Percentiles rank a stretch among this genome's conserved stretches.
Conservation (phyloP, 2,329 filamentous ascomycete genomes). For the Aspergillus hiratsukae region DNA sequence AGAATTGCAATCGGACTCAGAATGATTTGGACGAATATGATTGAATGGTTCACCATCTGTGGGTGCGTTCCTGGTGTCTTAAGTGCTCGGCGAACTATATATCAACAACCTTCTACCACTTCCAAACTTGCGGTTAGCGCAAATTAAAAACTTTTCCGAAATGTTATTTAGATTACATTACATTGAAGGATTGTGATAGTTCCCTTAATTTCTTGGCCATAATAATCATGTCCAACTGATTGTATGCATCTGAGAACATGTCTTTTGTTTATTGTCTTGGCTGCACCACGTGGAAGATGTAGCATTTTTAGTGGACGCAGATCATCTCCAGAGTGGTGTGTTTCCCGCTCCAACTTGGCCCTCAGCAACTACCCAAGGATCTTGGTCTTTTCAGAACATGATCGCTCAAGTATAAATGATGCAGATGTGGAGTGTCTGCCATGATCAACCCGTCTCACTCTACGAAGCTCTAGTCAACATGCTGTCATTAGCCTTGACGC, state of each 20-base stretch:
- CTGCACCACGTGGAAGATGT: not conserved
- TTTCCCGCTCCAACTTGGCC: not conserved
- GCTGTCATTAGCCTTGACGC: not conserved
- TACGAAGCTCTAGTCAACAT: not conserved
- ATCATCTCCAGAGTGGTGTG: not conserved
- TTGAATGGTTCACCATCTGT: too few relatives aligned
- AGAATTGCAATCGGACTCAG: too few relatives aligned
- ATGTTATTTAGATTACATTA: not conserved
- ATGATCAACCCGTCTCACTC: not conserved
- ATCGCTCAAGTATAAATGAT: not conserved
- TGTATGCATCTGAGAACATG: not conserved
- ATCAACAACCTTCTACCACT: not conserved
- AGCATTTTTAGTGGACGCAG: not conserved
- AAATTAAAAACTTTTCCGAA: too few relatives aligned
- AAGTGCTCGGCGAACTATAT: not conserved
- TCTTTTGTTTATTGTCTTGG: not conserved
- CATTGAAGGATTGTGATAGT: not conserved
- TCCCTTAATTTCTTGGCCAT: not conserved
- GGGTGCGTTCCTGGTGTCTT: too few relatives aligned
- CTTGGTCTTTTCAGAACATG: not conserved
- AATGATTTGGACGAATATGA: too few relatives aligned
- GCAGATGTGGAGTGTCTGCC: not conserved
- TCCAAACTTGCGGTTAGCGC: not conserved
- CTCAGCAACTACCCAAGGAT: not conserved
- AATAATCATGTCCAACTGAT: not conserved